Evolutionary conservation across 169 alveolate species (phyloP), one percentile per base, ranked within the genome.

Genomic region (Cryptosporidium ryanae): DNA sequence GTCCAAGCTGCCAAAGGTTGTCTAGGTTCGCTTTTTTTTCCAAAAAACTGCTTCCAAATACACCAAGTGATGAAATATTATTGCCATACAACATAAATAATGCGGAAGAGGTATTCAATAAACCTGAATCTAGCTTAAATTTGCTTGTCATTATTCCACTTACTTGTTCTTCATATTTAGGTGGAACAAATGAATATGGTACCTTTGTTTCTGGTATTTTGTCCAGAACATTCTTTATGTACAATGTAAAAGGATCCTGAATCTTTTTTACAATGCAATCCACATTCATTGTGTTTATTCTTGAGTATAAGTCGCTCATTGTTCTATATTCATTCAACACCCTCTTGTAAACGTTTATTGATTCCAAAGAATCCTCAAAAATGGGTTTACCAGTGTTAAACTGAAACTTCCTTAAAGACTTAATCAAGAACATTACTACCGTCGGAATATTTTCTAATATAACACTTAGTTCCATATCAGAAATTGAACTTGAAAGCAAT

Each of bases 31-130:
- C 44, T n/a, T 4, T 76, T 44, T 65, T 76, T 13, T 59, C 46
- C 27, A 76, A 59, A 61, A 27, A 76, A 65, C 50, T 76, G 15
- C 48, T 76, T 1, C 87, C 87, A 59, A 76, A 76, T 25, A 76
- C 87, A 25, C 71, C 87, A 6, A 38, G 29, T 12, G 71, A 76
- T 18, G 76, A 32, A 18, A 76, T 59, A 17, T 76, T 55, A 17
- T 43, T 76, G n/a, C 87, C 87, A 25, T 76, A 29, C 10, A 76
- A n/a, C 59, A 76, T 57, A 43, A 57, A 76, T 12, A 76, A 6
- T 31, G 21, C 1, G 18, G 25, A 18, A 61, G 25, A 18, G 18
- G 6, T 25, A 15, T 61, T 8, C 27, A 52, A 52, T 12, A 52
- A 52, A n/a, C 6, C 5, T 52, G 63, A 7, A 12, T 52, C 63